Conservation (phyloP, 208 protist species). For the Leishmania braziliensis region DNA sequence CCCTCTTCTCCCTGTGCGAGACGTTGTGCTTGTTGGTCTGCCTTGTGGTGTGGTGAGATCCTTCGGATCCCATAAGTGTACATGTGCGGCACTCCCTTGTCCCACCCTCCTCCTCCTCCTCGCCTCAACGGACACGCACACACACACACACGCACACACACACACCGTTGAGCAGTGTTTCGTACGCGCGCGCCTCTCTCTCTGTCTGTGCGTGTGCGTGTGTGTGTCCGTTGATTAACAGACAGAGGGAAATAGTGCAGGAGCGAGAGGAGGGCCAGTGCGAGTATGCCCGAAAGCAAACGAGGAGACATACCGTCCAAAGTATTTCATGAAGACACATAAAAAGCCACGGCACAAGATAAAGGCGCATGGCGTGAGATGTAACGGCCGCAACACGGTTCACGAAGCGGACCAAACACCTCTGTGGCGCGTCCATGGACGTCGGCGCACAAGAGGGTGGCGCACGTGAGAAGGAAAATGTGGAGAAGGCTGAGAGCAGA, state of each 20-base stretch:
- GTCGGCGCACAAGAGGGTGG: neutral
- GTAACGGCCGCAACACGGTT: neutral
- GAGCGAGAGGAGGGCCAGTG: neutral
- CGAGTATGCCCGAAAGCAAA: neutral
- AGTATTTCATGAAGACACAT: neutral
- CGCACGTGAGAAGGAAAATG: neutral
- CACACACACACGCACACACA: neutral
- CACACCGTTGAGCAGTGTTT: neutral
- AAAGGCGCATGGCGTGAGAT: neutral
- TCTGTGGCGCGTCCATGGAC: neutral
- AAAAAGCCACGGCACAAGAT: neutral
- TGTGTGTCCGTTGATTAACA: neutral
- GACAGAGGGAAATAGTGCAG: neutral
- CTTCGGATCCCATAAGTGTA: neutral
- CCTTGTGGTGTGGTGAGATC: neutral
- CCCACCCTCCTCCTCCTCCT: neutral
- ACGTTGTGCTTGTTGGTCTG: neutral
- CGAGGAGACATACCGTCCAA: neutral
- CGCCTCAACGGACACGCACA: neutral
- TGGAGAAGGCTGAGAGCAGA: neutral
- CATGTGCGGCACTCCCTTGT: neutral
- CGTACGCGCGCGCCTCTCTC: neutral
- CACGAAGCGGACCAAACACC: neutral
- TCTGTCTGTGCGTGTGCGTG: neutral
- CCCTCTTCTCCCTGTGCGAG: neutral